Conservation (phyloP, 1,284 basidiomycete genomes). For the Pholiota adiposa region DNA sequence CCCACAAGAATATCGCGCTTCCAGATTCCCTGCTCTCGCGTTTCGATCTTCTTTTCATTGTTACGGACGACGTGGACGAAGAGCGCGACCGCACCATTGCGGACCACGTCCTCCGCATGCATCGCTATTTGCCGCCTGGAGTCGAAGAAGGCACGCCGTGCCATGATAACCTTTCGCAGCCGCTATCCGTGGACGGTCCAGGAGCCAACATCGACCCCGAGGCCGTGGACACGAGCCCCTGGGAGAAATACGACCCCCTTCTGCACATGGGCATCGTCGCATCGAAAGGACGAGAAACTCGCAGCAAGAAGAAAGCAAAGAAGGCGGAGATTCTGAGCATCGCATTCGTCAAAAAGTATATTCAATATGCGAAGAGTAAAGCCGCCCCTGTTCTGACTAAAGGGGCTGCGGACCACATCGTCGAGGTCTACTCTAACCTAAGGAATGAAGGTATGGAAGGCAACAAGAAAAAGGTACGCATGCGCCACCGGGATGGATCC, state of each 20-base stretch:
- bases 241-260: conserved; percentile 96
- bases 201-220: conserved; percentile 60
- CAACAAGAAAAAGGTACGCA: conserved; percentile 83
- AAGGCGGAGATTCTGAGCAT: conserved; percentile 90
- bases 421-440: conserved; percentile 90
- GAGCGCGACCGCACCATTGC: conserved; percentile 93
- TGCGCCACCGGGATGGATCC: conserved; percentile 18
- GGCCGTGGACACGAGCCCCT: conserved; percentile 76
- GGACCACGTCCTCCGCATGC: conserved; percentile 97
- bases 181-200: conserved; percentile 83
- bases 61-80: conserved; percentile 98
- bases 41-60: conserved; percentile 98
- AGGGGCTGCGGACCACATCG: conserved; percentile 94
- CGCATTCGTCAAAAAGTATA: conserved; percentile 97
- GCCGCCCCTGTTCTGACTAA: conserved; percentile 87
- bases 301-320: conserved; percentile 60
- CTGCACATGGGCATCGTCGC: conserved; percentile 92
- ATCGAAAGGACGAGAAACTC: conserved; percentile 47
- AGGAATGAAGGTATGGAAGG: conserved; percentile 92
- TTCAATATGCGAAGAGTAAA: conserved; percentile 95
- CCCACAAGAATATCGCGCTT: conserved; percentile 97
- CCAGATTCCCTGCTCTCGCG: conserved; percentile 98
- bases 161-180: conserved; percentile 87
- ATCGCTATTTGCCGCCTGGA: conserved; percentile 95
- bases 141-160: conserved; percentile 94